Percentiles rank a stretch among this genome's conserved stretches.
Evolutionary conservation across 805 yeast species (phyloP).

Genomic region (Barnettozyma sucrosica): DNA sequence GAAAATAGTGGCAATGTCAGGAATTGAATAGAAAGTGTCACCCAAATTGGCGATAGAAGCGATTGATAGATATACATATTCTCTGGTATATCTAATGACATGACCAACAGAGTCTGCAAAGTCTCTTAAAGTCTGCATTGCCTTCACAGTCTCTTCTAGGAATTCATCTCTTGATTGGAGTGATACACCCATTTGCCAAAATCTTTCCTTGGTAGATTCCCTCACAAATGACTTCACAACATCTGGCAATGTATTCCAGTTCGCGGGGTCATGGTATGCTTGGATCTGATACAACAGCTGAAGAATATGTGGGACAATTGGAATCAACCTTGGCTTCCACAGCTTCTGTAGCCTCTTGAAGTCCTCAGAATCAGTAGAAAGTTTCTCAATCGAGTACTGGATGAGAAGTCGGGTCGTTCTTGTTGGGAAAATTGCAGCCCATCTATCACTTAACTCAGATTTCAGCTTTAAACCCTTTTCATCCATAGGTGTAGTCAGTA

Average conservation of each 20-base stretch:
- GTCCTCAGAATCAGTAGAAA: conserved; percentile 72
- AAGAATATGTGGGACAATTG: conserved; percentile 84
- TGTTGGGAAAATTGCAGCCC: conserved; percentile 93
- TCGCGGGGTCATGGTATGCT: conserved; percentile 88
- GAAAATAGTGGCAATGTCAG: conserved; percentile 66
- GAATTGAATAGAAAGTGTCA: conserved; percentile 81
- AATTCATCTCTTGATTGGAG: conserved; percentile 91
- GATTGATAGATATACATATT: conserved; percentile 85
- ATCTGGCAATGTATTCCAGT: conserved; percentile 82
- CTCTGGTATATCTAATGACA: conserved; percentile 90
- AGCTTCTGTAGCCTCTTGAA: conserved; percentile 58
- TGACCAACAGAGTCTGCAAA: conserved; percentile 98
- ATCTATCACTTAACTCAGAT: conserved; percentile 74
- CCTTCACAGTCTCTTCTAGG: conserved; percentile 88
- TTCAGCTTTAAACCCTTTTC: conserved; percentile 77
- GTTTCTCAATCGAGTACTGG: conserved; percentile 90
- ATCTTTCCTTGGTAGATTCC: conserved; percentile 84
- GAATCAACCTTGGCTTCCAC: conserved; percentile 93
- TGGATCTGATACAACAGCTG: conserved; percentile 86
- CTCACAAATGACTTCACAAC: conserved; percentile 91
- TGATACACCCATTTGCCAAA: conserved; percentile 98
- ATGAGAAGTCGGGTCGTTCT: conserved; percentile 92
- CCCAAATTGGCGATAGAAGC: conserved; percentile 88
- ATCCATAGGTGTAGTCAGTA: conserved; percentile 80
- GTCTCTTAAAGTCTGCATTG: conserved; percentile 88